A percentile compares a stretch with the other conserved stretches of the same genome.
Evolutionary conservation across 306 rosid genomes (phyloP).

Genomic region (Dicorynia guianensis): DNA sequence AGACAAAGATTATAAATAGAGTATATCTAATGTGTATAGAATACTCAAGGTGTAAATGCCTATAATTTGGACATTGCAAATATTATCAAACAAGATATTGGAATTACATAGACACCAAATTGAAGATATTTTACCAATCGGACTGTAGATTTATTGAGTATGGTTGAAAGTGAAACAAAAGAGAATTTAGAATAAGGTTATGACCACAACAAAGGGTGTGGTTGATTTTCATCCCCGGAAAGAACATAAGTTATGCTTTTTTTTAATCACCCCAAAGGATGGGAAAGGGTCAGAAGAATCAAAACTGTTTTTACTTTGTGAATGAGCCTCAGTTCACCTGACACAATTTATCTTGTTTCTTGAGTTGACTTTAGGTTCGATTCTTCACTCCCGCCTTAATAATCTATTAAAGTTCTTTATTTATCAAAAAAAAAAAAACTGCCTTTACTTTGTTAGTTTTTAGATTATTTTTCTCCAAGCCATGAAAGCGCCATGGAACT

Average conservation of each 20-base stretch:
- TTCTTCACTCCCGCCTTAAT: too few relatives aligned
- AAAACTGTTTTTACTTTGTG: not conserved
- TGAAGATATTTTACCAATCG: not conserved
- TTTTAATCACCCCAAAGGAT: not conserved
- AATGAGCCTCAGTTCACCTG: too few relatives aligned
- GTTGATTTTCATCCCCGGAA: not conserved
- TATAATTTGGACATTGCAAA: too few relatives aligned
- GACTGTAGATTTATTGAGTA: not conserved
- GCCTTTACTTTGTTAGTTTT: slow-evolving; percentile 9
- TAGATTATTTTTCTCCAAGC: not conserved
- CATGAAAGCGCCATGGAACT: slow-evolving; percentile 20
- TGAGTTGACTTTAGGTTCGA: too few relatives aligned
- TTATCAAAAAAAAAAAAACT: too few relatives aligned
- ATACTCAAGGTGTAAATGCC: too few relatives aligned
- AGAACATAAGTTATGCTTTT: not conserved
- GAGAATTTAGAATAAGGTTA: slow-evolving; percentile 16
- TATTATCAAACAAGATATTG: too few relatives aligned
- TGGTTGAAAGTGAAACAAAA: slow-evolving; percentile 32
- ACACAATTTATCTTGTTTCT: too few relatives aligned
- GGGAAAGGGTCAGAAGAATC: not conserved
- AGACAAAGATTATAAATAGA: too few relatives aligned
- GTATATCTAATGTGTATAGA: too few relatives aligned
- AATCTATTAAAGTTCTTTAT: too few relatives aligned
- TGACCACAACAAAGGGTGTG: not conserved
- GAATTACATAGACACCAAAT: too few relatives aligned